Percentiles rank a stretch among this genome's conserved stretches.
Conservation (phyloP, 768 basidiomycete species). For the Pisolithus marmoratus region DNA sequence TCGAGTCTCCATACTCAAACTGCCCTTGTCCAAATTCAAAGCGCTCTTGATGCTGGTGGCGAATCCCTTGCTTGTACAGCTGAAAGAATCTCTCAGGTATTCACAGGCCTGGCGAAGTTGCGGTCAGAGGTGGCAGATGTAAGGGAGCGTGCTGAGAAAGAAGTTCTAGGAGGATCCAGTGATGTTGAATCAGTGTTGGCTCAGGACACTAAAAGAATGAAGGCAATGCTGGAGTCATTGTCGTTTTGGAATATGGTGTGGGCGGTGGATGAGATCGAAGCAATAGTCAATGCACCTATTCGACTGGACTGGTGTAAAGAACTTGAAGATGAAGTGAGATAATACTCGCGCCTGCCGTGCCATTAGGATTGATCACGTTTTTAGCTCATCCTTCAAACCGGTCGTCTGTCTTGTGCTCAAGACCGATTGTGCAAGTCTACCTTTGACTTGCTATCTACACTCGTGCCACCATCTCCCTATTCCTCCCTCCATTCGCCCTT, state of each 20-base stretch:
- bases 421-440: slow-evolving; percentile 36
- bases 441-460: slow-evolving; percentile 34
- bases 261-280: slow-evolving; percentile 36
- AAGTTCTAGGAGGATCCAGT: slow-evolving; percentile 33
- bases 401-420: slow-evolving; percentile 48
- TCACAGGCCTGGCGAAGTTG: slow-evolving; percentile 31
- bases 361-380: background rate
- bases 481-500: slow-evolving; percentile 43
- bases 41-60: slow-evolving; percentile 35
- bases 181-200: slow-evolving; percentile 24
- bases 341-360: background rate
- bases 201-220: slow-evolving; percentile 24
- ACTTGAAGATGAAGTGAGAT: slow-evolving; percentile 45
- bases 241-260: slow-evolving; percentile 36
- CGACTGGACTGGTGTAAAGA: slow-evolving; percentile 36
- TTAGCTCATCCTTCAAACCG: slow-evolving; percentile 65
- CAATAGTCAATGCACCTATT: slow-evolving; percentile 28
- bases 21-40: slow-evolving; percentile 33
- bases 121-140: slow-evolving; percentile 34
- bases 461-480: slow-evolving; percentile 26
- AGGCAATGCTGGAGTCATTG: slow-evolving; percentile 25
- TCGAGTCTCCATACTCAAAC: slow-evolving; percentile 31
- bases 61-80: slow-evolving; percentile 25
- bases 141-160: slow-evolving; percentile 29
- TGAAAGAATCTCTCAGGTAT: slow-evolving; percentile 32